These are phyloP conservation scores for Zalaria obscura DNA, from an alignment of 2,329 filamentous ascomycete species.

Conservation along the genomic window DNA sequence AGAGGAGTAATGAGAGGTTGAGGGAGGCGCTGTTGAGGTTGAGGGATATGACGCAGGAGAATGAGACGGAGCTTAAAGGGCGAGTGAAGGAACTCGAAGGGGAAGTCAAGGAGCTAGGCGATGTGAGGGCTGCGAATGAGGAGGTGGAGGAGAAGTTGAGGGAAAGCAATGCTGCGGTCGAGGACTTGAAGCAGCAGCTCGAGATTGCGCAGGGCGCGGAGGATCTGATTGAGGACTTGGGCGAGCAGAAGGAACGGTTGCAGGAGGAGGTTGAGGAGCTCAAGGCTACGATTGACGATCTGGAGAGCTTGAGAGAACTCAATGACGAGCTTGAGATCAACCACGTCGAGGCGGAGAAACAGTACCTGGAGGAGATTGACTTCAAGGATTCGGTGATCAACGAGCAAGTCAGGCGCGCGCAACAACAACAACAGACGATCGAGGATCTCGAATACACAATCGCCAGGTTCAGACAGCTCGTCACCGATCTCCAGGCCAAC, in stretches of 20 bases:
- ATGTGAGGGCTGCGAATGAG: constrained; percentile 45
- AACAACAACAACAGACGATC: constrained; percentile 63
- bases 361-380: constrained; percentile 87
- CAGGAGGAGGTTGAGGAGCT: constrained; percentile 74
- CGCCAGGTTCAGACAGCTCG: constrained; percentile 75
- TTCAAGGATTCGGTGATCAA: constrained; percentile 70
- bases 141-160: constrained; percentile 58
- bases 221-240: constrained; percentile 86
- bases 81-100: constrained; percentile 32
- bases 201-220: constrained; percentile 80
- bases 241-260: constrained; percentile 72
- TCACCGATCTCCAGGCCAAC: constrained; percentile 71
- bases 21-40: constrained; percentile 73
- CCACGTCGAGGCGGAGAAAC: constrained; percentile 83
- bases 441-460: constrained; percentile 87
- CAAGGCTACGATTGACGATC: constrained; percentile 66
- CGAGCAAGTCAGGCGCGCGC: constrained; percentile 62
- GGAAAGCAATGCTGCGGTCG: constrained; percentile 59
- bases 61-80: constrained; percentile 63
- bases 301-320: constrained; percentile 80
- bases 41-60: constrained; percentile 74
- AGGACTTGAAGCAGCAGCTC: constrained; percentile 80
- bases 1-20: constrained; percentile 76
- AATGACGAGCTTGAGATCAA: constrained; percentile 91
- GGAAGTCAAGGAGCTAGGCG: constrained; percentile 27